phyloP scores from a whole-genome alignment of 1,139 yeast species.

The Zygotorulaspora mrakii region DNA sequence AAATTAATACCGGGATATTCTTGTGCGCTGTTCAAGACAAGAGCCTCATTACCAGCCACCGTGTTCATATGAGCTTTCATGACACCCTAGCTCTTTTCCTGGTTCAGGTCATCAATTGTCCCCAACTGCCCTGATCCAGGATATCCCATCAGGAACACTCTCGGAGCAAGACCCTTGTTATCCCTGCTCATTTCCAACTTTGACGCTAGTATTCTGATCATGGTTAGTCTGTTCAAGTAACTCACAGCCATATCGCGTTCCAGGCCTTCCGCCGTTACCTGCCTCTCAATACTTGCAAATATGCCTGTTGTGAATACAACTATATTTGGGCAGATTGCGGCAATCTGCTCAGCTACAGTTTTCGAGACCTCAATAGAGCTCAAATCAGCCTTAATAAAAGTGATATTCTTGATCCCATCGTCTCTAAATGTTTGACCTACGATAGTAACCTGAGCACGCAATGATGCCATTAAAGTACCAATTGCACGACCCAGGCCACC shows the following conservation, averaged over 20 bases:
- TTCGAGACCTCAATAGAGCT: slow-evolving; percentile 30
- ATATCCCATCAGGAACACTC: slow-evolving; percentile 40
- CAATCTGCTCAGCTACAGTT: slow-evolving; percentile 30
- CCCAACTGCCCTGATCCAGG: slow-evolving; percentile 39
- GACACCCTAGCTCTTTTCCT: slow-evolving; percentile 33
- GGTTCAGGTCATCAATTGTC: slow-evolving; percentile 36
- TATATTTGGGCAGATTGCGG: slow-evolving; percentile 27
- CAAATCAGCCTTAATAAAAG: slow-evolving; percentile 38
- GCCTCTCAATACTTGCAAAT: slow-evolving; percentile 33
- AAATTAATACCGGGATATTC: slow-evolving; percentile 26
- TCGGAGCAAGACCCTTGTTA: slow-evolving; percentile 25
- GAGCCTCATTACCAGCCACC: slow-evolving; percentile 41
- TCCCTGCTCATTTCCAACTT: slow-evolving; percentile 16
- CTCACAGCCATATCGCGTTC: slow-evolving; percentile 41
- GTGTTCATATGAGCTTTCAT: slow-evolving; percentile 38
- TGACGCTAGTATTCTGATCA: slow-evolving; percentile 30
- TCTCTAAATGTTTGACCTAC: slow-evolving; percentile 40
- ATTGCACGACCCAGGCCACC: slow-evolving; percentile 41
- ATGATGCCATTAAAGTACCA: slow-evolving; percentile 24
- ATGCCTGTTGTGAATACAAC: slow-evolving; percentile 41
- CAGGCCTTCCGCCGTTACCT: slow-evolving; percentile 38
- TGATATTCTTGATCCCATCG: slow-evolving; percentile 25
- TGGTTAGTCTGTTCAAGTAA: slow-evolving; percentile 37
- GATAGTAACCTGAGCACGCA: slow-evolving; percentile 38
- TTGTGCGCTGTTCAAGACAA: slow-evolving; percentile 31